Percentiles rank a stretch among this genome's conserved stretches.
These are phyloP conservation scores for Zygosaccharomyces pseudobailii DNA, from an alignment of 1,139 yeast genomes.

Conservation along the genomic window DNA sequence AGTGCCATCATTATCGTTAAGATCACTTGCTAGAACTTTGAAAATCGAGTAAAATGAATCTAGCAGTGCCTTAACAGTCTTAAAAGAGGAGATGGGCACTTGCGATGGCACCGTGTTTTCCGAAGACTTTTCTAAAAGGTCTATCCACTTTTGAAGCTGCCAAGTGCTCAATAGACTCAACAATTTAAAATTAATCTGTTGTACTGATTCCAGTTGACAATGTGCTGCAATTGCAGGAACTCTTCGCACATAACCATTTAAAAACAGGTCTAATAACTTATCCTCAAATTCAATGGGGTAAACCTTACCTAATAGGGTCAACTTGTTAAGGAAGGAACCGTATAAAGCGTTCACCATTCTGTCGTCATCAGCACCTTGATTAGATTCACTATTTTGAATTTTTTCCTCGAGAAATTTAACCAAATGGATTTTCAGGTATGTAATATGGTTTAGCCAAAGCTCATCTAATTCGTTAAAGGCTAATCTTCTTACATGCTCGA, in stretches of 20 bases:
- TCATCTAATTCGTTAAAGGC: conserved; percentile 23
- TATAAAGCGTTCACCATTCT: conserved; percentile 16
- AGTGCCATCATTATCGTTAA: neutral
- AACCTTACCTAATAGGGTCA: conserved; percentile 27
- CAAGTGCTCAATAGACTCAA: conserved; percentile 27
- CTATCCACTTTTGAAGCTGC: conserved; percentile 29
- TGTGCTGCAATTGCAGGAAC: conserved; percentile 15
- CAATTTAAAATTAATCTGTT: conserved; percentile 24
- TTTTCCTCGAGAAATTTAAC: conserved; percentile 22
- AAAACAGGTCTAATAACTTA: conserved; percentile 18
- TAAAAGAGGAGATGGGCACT: conserved; percentile 10
- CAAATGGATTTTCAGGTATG: conserved; percentile 23
- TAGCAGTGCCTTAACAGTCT: conserved; percentile 13
- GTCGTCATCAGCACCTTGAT: neutral
- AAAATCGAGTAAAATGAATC: conserved; percentile 15
- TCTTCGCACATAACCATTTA: conserved; percentile 15
- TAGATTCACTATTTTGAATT: conserved; percentile 8
- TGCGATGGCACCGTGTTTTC: conserved; percentile 5
- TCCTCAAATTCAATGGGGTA: conserved; percentile 25
- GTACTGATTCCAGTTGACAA: conserved; percentile 12
- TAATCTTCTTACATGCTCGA: conserved; percentile 21
- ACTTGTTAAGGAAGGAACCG: conserved; percentile 27
- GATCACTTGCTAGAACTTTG: conserved; percentile 7
- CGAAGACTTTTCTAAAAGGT: conserved; percentile 16
- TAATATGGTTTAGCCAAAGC: conserved; percentile 24